These are phyloP conservation scores for Alternaria brassicicola DNA, from an alignment of 2,329 filamentous ascomycete species.

Conservation along the genomic window DNA sequence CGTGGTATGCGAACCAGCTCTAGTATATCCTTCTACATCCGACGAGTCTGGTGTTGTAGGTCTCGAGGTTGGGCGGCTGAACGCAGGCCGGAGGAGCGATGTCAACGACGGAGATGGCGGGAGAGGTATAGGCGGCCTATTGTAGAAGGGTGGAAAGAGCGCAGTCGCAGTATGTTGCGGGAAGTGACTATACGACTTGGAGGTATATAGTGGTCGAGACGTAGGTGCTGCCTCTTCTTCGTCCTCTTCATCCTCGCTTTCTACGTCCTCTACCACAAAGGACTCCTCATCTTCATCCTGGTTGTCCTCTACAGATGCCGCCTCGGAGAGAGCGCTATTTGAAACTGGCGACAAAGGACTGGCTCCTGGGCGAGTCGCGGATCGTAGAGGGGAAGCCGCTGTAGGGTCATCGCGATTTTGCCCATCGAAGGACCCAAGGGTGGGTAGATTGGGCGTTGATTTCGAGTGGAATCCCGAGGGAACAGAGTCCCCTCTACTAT, in stretches of 20 bases:
- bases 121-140: slow-evolving; percentile 90
- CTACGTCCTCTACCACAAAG: slow-evolving; percentile 26
- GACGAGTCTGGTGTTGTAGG: slow-evolving; percentile 92
- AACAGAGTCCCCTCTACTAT: slow-evolving; percentile 51
- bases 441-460: slow-evolving; percentile 56
- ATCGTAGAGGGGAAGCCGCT: slow-evolving; percentile 11
- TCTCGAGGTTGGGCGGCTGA: slow-evolving; percentile 66
- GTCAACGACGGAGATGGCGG: slow-evolving; percentile 92
- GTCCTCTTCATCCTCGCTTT: slow-evolving; percentile 24
- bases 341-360: slow-evolving; percentile 29
- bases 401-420: slow-evolving; percentile 5
- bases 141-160: slow-evolving; percentile 89
- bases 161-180: slow-evolving; percentile 40
- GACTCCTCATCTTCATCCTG: slow-evolving; percentile 23
- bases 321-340: slow-evolving; percentile 43
- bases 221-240: slow-evolving; percentile 18
- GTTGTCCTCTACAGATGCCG: slow-evolving; percentile 38
- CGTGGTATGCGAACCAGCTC: slow-evolving; percentile 11
- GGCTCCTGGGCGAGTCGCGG: slow-evolving; percentile 11
- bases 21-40: slow-evolving; percentile 69
- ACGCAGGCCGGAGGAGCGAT: slow-evolving; percentile 78
- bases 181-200: slow-evolving; percentile 54
- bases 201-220: slow-evolving; percentile 51
- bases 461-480: slow-evolving; percentile 53
- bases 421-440: slow-evolving; percentile 43